Base-by-base conservation (phyloP, 768 basidiomycete genomes). In the Termitomyces sp. region DNA sequence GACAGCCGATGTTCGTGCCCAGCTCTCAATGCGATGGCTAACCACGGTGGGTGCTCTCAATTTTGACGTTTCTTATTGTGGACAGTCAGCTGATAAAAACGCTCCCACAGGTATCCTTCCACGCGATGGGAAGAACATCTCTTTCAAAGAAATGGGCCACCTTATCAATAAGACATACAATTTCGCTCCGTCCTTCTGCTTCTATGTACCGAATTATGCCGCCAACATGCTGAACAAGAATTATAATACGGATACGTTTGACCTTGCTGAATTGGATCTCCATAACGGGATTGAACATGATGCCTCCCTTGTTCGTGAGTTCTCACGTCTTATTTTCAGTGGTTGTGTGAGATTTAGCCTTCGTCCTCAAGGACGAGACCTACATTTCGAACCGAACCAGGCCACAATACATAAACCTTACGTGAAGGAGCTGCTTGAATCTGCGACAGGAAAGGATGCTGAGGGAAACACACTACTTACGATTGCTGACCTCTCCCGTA, bases 241-340 rank as follows among this genome's bases (percentile, higher is more conserved):
- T 20, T 91, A 88, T 59, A 57, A 61, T 52, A 76, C 70, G 72
- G 89, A 84, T 52, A 81, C 71, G 7, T 80, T 89, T 58, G 81
- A 91, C 62, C 71, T 92, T 12, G 70, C 72, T 9, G 88, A 91
- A 32, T 73, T 92, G 39, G 81, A 81, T 63, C 64, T 86, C 12
- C 90, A 91, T 66, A 90, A 89, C 56, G 83, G 85, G 6, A 89
- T 89, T 52, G 87, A 88, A 58, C 85, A 88, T 60, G 85, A 88
- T 61, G 85, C 72, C 0, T 86, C 84, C 0, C 70, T 88, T 20
- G 74, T 76, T 15, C 76, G 86, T 86, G 66, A 43, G 81, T 76
- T 76, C 58, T 36, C 35, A 49, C 13, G 22, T 22, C 12, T n/a
- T 13, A 23, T 32, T 10, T 43, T 20, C 15, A 25, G 9, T 23